Evolutionary conservation across 2,329 filamentous ascomycete genomes (phyloP).

Genomic region (Exophiala sp.): DNA sequence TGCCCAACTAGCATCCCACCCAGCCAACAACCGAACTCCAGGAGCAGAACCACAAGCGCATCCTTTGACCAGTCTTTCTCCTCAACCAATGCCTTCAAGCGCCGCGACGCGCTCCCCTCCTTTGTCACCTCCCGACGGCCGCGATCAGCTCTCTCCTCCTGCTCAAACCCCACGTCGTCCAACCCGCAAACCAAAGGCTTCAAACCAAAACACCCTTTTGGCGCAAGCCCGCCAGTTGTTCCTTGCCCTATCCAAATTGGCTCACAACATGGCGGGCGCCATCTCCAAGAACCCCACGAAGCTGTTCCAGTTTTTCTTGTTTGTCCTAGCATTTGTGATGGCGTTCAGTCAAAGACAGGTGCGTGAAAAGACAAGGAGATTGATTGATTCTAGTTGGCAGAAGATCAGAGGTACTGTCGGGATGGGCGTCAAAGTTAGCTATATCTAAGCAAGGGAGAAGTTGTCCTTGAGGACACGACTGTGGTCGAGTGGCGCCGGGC

Average conservation of each 20-base stretch:
- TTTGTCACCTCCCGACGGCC: conserved; percentile 3
- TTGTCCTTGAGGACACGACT: too few relatives aligned
- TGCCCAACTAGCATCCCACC: conserved; percentile 23
- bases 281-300: conserved; percentile 52
- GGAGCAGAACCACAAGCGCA: conserved; percentile 12
- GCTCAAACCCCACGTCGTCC: conserved; percentile 17
- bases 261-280: conserved; percentile 47
- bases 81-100: conserved; percentile 11
- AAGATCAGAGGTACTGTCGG: conserved; percentile 80
- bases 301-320: conserved; percentile 61
- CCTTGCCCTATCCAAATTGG: conserved; percentile 44
- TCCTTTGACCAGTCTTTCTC: conserved; percentile 12
- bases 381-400: conserved; percentile 66
- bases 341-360: conserved; percentile 70
- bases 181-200: conserved; percentile 16
- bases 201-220: conserved; percentile 33
- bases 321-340: conserved; percentile 70
- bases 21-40: conserved; percentile 23
- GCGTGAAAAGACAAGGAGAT: conserved; percentile 64
- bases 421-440: conserved; percentile 96
- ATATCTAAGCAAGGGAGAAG: conserved; percentile 53
- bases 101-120: conserved; percentile 14
- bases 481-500: neutral
- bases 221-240: conserved; percentile 43
- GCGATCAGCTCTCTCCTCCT: conserved; percentile 21